These are phyloP conservation scores for Wallacemonas collosoma DNA, from an alignment of 208 protist species.

Conservation along the genomic window DNA sequence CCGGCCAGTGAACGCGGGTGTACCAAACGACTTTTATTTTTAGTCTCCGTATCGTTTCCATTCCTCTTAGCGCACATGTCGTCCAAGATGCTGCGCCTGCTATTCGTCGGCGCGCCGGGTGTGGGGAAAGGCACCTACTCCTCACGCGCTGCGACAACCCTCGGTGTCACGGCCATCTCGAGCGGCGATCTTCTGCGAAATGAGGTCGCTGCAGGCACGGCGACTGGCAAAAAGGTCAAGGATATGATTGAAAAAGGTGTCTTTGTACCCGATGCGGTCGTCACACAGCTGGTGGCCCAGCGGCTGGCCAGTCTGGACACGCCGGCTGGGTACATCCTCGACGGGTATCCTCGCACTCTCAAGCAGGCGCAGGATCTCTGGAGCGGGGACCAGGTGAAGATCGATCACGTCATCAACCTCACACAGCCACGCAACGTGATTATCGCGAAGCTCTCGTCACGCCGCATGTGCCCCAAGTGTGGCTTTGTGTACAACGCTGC, in stretches of 20 bases:
- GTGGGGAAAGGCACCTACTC: constrained; percentile 95
- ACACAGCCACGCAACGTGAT: constrained; percentile 76
- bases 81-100: constrained; percentile 45
- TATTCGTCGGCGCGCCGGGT: constrained; percentile 91
- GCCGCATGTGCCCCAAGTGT: constrained; percentile 70
- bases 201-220: constrained; percentile 56
- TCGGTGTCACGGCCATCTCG: constrained; percentile 79
- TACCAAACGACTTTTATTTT: no score
- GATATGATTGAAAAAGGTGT: constrained; percentile 60
- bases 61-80: constrained; percentile 20
- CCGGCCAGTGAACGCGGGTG: no score
- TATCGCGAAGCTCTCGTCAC: constrained; percentile 65
- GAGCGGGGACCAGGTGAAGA: constrained; percentile 41
- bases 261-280: constrained; percentile 78
- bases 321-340: constrained; percentile 83
- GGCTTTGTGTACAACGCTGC: constrained; percentile 78
- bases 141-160: constrained; percentile 65
- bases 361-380: constrained; percentile 76
- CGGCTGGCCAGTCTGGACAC: constrained; percentile 27
- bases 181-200: constrained; percentile 93
- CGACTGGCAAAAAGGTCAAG: constrained; percentile 50
- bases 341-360: constrained; percentile 92
- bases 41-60: background rate
- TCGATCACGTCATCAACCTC: constrained; percentile 83
- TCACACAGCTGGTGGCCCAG: constrained; percentile 65